Base-by-base conservation (phyloP, 352 stramenopile species). In the Phytophthora tubulina region DNA sequence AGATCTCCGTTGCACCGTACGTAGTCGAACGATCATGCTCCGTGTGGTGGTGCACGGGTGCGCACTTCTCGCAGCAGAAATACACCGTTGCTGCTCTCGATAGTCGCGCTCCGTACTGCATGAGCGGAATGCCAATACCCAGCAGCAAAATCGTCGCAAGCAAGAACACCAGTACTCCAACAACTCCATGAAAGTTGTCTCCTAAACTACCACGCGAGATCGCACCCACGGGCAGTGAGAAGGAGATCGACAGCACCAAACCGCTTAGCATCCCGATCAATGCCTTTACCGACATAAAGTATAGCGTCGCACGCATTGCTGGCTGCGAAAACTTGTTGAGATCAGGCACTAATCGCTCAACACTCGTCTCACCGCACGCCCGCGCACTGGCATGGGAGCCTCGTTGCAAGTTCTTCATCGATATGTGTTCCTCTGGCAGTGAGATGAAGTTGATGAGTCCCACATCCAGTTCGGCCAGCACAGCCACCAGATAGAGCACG, bases 51-150 rank as follows among this genome's bases (percentile, higher is more conserved):
- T 89, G 84, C 15, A 77, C 80, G 11, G 64, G 70, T 9, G 72
- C 78, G 49, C 86, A 88, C 56, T 78, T 81, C 45, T 92, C 85
- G 56, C 82, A 91, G 74, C 82, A 91, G 65, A 92, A 92, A 70
- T 83, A 89, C 46, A 82, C 80, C 32, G 85, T 91, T 5, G 81
- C 78, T 35, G 69, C 59, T 70, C 67, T 21, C 11, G 81, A 89
- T 9, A 90, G 56, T 6, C 62, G 65, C 32, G 80, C 85, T 3
- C 69, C 68, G 32, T 81, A 80, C 52, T 86, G 78, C 81, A 92
- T 90, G 64, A 91, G 70, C 30, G 70, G 75, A 63, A 83, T 78
- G 61, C 84, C 84, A 39, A 89, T 61, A 15, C 80, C 53, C 14
- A 91, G 55, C 59, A 91, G 78, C 60, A 89, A 41, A 21, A 72